Conservation (phyloP, 441 rosid genomes). For the Bocquillonia castaneifolia region DNA sequence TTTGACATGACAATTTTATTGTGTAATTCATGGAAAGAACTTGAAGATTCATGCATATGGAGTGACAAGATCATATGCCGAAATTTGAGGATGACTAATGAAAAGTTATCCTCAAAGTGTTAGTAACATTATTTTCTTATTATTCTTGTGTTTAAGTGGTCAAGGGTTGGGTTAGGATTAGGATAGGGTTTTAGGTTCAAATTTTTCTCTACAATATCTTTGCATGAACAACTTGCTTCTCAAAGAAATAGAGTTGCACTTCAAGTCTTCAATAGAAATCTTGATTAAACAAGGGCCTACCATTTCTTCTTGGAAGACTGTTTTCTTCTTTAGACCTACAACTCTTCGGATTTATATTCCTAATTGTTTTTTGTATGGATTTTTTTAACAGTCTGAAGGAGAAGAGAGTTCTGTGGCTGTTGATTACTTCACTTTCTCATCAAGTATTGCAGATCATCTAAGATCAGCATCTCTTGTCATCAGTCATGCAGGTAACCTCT, state of each 20-base stretch:
- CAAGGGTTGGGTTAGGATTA: neutral
- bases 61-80: neutral
- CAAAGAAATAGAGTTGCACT: neutral
- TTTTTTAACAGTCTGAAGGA: conserved; percentile 46
- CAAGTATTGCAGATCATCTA: conserved; percentile 72
- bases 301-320: neutral
- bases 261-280: neutral
- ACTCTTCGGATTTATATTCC: neutral
- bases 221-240: neutral
- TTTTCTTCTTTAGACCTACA: neutral
- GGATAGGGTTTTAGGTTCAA: neutral
- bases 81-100: neutral
- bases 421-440: conserved; percentile 79
- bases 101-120: neutral
- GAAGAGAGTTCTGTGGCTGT: conserved; percentile 59
- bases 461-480: conserved; percentile 78
- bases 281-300: neutral
- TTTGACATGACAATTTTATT: neutral
- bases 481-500: conserved; percentile 68
- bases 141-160: neutral
- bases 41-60: neutral
- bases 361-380: conserved; percentile 2
- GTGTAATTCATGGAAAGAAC: neutral
- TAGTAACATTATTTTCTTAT: neutral
- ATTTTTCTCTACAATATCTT: neutral